Evolutionary conservation across 768 basidiomycete genomes (phyloP).

Genomic region (Pleurotus citrinopileatus): DNA sequence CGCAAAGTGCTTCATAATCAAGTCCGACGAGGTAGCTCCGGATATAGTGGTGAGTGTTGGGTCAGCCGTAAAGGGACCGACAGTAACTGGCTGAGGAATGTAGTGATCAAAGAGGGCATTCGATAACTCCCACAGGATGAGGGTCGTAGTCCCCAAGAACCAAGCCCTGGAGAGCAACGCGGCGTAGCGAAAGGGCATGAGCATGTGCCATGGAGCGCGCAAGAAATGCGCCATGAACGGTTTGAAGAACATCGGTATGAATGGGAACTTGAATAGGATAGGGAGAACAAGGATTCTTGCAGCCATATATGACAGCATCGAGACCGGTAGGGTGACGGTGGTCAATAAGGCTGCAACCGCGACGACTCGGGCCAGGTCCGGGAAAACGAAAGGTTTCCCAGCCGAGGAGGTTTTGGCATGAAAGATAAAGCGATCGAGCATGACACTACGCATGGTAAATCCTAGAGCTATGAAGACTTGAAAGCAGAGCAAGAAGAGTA

Average conservation of each 20-base stretch:
- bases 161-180: conserved; percentile 45
- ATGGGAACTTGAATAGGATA: conserved; percentile 50
- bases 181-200: conserved; percentile 45
- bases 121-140: conserved; percentile 61
- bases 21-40: conserved; percentile 54
- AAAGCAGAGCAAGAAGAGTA: conserved; percentile 56
- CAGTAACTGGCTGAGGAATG: conserved; percentile 52
- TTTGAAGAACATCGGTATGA: conserved; percentile 46
- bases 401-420: conserved; percentile 23
- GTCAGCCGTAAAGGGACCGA: conserved; percentile 44
- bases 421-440: conserved; percentile 59
- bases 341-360: conserved; percentile 41
- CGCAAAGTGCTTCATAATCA: conserved; percentile 59
- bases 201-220: conserved; percentile 50
- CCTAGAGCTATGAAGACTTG: conserved; percentile 46
- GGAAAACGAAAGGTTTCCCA: conserved; percentile 18
- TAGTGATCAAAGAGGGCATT: conserved; percentile 58
- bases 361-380: conserved; percentile 22
- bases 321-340: conserved; percentile 31
- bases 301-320: conserved; percentile 44
- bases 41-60: conserved; percentile 58
- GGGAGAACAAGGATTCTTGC: conserved; percentile 48
- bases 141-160: conserved; percentile 48
- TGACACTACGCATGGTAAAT: conserved; percentile 55
- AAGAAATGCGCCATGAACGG: conserved; percentile 68